Conservation (phyloP, 2,329 filamentous ascomycete genomes). For the Fusarium liriodendri region DNA sequence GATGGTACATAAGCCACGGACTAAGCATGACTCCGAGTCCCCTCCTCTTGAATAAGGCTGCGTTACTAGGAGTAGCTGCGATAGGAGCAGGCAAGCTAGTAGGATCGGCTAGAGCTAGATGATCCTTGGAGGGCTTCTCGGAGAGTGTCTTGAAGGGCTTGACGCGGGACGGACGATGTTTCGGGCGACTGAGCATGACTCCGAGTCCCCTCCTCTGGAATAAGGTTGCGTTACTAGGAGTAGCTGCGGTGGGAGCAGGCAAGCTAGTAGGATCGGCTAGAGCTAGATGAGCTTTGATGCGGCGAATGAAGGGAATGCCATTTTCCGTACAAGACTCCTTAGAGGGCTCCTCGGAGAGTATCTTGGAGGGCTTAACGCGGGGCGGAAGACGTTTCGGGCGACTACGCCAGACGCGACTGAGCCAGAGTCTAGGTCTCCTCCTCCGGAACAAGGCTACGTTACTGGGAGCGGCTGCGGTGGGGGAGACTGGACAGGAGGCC, state of each 20-base stretch:
- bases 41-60: slow-evolving; percentile 10
- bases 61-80: slow-evolving; percentile 10
- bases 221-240: slow-evolving; percentile 13
- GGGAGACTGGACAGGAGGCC: not conserved
- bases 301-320: slow-evolving; percentile 13
- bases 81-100: slow-evolving; percentile 14
- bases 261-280: slow-evolving; percentile 20
- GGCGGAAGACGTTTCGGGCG: not conserved
- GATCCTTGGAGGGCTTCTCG: slow-evolving; percentile 10
- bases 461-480: slow-evolving; percentile 9
- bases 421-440: not conserved
- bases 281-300: slow-evolving; percentile 16
- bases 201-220: slow-evolving; percentile 1
- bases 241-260: slow-evolving; percentile 10
- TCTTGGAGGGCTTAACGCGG: slow-evolving; percentile 6
- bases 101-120: slow-evolving; percentile 20
- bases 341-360: slow-evolving; percentile 8
- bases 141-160: slow-evolving; percentile 6
- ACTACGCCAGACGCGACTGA: too few relatives aligned
- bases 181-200: not conserved
- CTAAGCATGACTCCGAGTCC: not conserved
- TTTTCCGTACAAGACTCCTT: slow-evolving; percentile 9
- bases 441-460: slow-evolving; percentile 9
- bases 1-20: not conserved
- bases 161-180: not conserved